phyloP scores from a whole-genome alignment of 352 stramenopile genomes.

The Phytopythium boreale region DNA sequence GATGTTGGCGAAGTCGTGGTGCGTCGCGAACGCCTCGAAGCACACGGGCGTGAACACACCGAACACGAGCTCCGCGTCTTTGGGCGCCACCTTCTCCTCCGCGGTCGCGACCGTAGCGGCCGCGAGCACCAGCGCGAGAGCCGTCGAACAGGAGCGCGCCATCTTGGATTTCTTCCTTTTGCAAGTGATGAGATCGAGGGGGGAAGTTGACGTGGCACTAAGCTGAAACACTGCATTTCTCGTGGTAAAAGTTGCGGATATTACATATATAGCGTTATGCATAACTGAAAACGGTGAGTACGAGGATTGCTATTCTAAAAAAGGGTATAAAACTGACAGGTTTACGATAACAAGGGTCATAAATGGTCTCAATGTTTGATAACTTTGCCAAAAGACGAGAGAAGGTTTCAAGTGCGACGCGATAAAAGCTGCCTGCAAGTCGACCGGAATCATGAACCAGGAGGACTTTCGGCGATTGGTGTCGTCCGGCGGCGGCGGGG shows the following conservation, averaged over 20 bases:
- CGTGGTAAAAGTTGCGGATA: background rate
- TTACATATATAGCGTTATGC: too few relatives aligned
- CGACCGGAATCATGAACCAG: constrained; percentile 49
- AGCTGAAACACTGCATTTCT: background rate
- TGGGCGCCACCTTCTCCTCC: background rate
- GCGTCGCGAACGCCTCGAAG: constrained; percentile 75
- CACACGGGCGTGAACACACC: constrained; percentile 73
- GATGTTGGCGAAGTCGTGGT: constrained; percentile 83
- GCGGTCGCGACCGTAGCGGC: constrained; percentile 9
- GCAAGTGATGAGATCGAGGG: background rate
- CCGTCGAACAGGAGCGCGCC: background rate
- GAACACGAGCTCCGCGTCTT: constrained; percentile 51
- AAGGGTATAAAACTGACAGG: too few relatives aligned
- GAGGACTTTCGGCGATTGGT: constrained; percentile 75
- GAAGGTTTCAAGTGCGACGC: background rate
- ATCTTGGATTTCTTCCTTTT: background rate
- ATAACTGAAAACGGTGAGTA: too few relatives aligned
- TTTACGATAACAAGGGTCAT: too few relatives aligned
- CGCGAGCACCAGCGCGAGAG: constrained; percentile 11
- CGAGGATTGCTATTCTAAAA: too few relatives aligned
- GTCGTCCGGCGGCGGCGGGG: constrained; percentile 17
- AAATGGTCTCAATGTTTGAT: too few relatives aligned
- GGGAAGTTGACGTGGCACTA: constrained; percentile 1
- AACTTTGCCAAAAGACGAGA: background rate
- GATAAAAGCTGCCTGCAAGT: background rate